Conservation (phyloP, 2,329 filamentous ascomycete genomes). For the Penicillium decumbens region DNA sequence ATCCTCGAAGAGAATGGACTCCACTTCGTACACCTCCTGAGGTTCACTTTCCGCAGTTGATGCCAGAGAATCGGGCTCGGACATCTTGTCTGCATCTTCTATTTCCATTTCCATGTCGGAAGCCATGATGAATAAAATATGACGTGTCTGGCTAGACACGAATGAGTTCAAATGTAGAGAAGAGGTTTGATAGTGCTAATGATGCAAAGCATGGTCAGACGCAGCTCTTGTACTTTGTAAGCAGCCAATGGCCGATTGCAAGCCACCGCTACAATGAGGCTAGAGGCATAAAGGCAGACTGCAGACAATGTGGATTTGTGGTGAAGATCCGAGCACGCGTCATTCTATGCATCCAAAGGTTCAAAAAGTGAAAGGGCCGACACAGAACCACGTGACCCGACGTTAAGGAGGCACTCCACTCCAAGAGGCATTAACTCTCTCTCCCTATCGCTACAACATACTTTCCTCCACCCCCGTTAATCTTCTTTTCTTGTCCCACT, state of each 20-base stretch:
- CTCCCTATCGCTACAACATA: constrained; percentile 18
- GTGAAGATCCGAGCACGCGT: not conserved
- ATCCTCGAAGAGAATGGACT: constrained; percentile 51
- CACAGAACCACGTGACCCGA: constrained; percentile 16
- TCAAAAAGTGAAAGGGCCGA: constrained; percentile 2
- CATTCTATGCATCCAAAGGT: not conserved
- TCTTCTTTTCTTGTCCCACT: constrained; percentile 20
- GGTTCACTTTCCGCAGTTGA: constrained; percentile 48
- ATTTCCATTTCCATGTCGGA: constrained; percentile 14
- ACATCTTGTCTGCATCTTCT: constrained; percentile 16
- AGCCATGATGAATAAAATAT: not conserved
- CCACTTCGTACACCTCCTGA: constrained; percentile 52
- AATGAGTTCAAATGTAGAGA: not conserved
- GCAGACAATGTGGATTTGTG: not conserved
- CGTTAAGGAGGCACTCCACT: constrained; percentile 23
- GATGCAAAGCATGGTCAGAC: not conserved
- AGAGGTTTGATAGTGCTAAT: not conserved
- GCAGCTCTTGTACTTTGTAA: not conserved
- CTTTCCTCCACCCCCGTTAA: constrained; percentile 5
- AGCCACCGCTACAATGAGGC: not conserved
- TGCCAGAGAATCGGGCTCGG: constrained; percentile 53
- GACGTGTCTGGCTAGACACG: not conserved
- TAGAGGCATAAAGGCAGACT: not conserved
- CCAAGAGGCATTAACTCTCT: constrained; percentile 19
- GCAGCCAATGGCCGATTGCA: not conserved